Base-by-base conservation (phyloP, 2,329 filamentous ascomycete species). In the Fusarium incarnatum region DNA sequence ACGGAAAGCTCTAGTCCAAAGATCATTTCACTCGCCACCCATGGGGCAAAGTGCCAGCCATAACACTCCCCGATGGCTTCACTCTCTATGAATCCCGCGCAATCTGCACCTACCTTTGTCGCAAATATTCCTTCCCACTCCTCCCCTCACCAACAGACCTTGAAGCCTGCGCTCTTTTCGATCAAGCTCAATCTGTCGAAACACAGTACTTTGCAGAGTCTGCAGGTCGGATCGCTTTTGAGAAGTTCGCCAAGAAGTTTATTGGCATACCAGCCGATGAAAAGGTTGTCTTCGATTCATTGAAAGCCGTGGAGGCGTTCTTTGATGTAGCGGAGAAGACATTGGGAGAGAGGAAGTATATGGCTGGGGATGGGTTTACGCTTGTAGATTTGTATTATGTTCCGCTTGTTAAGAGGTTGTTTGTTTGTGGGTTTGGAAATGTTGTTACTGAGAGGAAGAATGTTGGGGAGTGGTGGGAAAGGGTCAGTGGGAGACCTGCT, bases 31-130 rank as follows among this genome's bases (percentile, higher is more conserved):
- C 6, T 1, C 45, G 34, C 5, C 55, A 53, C 7, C 55, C 55
- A 7, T 58, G 55, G 55, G 55, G 55, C 0, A 58, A 58, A 13
- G 27, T 58, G 0, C 56, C 56, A 16, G 48, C 56, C 7, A n/a
- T 58, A 0, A 6, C 2, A 12, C 44, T 58, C 8, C 15, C 28
- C 1, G 1, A 54, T 4, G 48, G 48, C 3, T 54, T 58, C 37
- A 37, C 28, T 1, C 37, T 58, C 1, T 54, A 54, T 6, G 56
- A 58, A n/a, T 54, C 47, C 5, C 37, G 37, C 0, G 56, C 48
- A 3, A 58, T 58, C 11, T 58, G 48, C 8, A 28, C 44, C 18
- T 54, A 54, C 2, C n/a, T 58, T 1, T 18, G 48, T 1, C 42
- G 34, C 6, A 58, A 54, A 41, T 58, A 58, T 2, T 28, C 40